Evolutionary conservation across 176 grass and related monocot species (phyloP).

Genomic region (Metroxylon sagu): DNA sequence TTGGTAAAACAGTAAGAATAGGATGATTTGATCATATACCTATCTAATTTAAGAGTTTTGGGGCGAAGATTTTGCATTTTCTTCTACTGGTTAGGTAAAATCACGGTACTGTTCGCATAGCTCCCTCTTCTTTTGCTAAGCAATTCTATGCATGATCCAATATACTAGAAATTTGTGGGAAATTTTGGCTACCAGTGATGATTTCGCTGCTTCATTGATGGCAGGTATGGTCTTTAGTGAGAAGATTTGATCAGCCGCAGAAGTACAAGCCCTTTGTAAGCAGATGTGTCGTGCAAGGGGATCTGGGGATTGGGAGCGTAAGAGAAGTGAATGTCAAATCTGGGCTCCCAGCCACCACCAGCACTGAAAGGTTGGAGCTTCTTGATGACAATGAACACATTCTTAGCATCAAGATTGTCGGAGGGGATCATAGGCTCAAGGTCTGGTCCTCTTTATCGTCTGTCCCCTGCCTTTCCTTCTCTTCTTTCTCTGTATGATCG

Average conservation of each 20-base stretch:
- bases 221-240: conserved; percentile 79
- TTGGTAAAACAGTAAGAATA: too few species aligned
- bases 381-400: conserved; percentile 75
- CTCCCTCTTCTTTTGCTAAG: too few species aligned
- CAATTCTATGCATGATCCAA: too few species aligned
- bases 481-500: too few species aligned
- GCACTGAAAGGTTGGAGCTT: conserved; percentile 60
- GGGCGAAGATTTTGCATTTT: too few species aligned
- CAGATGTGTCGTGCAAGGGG: conserved; percentile 61
- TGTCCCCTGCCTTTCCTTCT: too few species aligned
- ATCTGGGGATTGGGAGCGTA: conserved; percentile 61
- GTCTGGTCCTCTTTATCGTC: conserved; percentile 14
- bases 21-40: too few species aligned
- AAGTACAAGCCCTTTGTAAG: conserved; percentile 83
- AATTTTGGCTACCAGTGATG: neutral
- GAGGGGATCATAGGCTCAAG: conserved; percentile 76
- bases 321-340: conserved; percentile 77
- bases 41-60: too few species aligned
- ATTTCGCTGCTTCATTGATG: neutral
- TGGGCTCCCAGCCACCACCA: conserved; percentile 73
- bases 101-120: too few species aligned
- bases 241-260: conserved; percentile 91
- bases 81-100: too few species aligned
- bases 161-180: too few species aligned
- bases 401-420: conserved; percentile 71